These are phyloP conservation scores for Botryococcus braunii DNA, from an alignment of 163 green algal species.

Conservation along the genomic window DNA sequence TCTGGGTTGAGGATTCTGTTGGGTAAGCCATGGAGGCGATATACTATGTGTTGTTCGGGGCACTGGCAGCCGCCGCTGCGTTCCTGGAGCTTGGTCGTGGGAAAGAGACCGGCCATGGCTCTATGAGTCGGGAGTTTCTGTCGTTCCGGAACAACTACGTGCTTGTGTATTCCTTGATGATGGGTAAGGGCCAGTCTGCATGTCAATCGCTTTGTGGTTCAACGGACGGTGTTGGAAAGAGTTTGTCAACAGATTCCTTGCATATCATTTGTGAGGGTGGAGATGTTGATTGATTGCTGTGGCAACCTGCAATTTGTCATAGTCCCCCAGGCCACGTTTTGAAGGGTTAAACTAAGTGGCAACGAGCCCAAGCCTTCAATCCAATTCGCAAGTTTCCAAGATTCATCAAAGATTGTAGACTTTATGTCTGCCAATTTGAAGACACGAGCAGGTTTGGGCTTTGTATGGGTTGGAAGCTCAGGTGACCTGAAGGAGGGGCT, in stretches of 20 bases:
- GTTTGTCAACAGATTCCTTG: not conserved
- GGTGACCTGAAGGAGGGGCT: too few relatives aligned
- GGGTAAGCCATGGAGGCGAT: conserved; percentile 51
- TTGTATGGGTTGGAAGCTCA: too few relatives aligned
- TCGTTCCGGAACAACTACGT: conserved; percentile 87
- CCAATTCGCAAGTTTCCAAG: too few relatives aligned
- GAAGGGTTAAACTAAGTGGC: too few relatives aligned
- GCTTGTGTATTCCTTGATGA: conserved; percentile 94
- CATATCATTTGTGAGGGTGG: not conserved
- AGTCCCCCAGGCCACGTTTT: too few relatives aligned
- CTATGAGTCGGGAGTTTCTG: conserved; percentile 40
- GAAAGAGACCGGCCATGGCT: conserved; percentile 3
- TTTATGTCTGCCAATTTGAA: too few relatives aligned
- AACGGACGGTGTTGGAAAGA: not conserved
- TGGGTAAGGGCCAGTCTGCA: conserved; percentile 69
- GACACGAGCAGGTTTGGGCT: too few relatives aligned
- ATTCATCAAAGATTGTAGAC: too few relatives aligned
- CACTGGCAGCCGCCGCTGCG: conserved; percentile 36
- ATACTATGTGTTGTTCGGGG: conserved; percentile 52
- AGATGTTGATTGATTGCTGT: not conserved
- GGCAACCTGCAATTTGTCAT: not conserved
- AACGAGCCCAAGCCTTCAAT: too few relatives aligned
- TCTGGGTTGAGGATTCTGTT: too few relatives aligned
- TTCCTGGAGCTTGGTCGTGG: conserved; percentile 44
- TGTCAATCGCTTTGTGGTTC: not conserved